Conservation (phyloP, 495 filamentous ascomycete species). For the Podospora pseudoanserina region DNA sequence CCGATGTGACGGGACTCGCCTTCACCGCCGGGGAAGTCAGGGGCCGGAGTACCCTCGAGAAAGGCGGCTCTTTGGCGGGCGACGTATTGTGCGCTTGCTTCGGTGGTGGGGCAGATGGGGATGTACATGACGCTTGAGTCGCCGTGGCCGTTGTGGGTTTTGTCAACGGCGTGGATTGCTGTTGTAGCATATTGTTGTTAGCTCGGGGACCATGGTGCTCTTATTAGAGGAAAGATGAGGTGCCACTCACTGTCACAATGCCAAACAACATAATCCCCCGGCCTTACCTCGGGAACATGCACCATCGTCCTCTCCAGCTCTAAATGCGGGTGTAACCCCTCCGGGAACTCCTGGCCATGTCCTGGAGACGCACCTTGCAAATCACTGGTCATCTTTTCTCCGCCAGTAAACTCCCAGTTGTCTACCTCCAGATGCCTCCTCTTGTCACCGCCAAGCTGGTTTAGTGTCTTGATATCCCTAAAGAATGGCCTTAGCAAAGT, state of each 20-base stretch:
- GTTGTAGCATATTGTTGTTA: conserved; percentile 15
- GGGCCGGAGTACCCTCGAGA: conserved; percentile 56
- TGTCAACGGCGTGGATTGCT: conserved; percentile 80
- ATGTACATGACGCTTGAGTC: conserved; percentile 87
- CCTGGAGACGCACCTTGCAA: conserved; percentile 77
- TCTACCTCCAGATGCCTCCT: conserved; percentile 23
- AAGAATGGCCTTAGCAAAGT: conserved; percentile 86
- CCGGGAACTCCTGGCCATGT: conserved; percentile 71
- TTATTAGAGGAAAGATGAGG: too few relatives aligned
- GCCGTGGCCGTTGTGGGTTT: conserved; percentile 60
- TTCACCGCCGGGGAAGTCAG: conserved; percentile 69
- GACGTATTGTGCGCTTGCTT: conserved; percentile 67
- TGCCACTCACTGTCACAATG: conserved; percentile 68
- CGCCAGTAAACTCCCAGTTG: conserved; percentile 49
- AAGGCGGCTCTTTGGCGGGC: conserved; percentile 65
- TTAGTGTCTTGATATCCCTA: conserved; percentile 35
- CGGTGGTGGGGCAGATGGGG: conserved; percentile 75
- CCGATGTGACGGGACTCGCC: conserved; percentile 58
- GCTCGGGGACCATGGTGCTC: not conserved
- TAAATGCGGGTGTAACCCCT: conserved; percentile 71
- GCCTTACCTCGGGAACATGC: conserved; percentile 68
- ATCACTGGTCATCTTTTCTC: conserved; percentile 46
- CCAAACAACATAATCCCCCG: conserved; percentile 88
- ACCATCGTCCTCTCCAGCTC: conserved; percentile 72
- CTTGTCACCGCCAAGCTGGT: conserved; percentile 18